phyloP scores from a whole-genome alignment of 306 rosid genomes.

The Castanea sativa region DNA sequence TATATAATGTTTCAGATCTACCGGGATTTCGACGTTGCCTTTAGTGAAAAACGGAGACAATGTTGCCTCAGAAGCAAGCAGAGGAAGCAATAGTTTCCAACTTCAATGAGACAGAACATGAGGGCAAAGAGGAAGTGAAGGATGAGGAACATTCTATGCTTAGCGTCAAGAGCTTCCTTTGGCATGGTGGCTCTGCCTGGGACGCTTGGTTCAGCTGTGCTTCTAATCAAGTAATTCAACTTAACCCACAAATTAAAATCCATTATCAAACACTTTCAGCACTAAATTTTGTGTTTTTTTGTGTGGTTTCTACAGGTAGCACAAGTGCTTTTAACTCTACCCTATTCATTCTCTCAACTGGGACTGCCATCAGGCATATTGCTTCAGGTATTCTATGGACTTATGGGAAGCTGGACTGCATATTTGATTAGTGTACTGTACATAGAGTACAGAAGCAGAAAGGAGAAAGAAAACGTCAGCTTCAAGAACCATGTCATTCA shows the following conservation, averaged over 20 bases:
- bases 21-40: conserved; percentile 29
- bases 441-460: conserved; percentile 73
- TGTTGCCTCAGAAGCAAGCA: conserved; percentile 79
- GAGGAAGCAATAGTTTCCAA: conserved; percentile 88
- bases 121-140: conserved; percentile 39
- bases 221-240: conserved; percentile 74
- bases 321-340: conserved; percentile 88
- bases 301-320: conserved; percentile 58
- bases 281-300: neutral
- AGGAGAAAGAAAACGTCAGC: conserved; percentile 86
- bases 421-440: conserved; percentile 92
- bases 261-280: too few relatives aligned
- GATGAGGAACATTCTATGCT: conserved; percentile 41
- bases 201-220: conserved; percentile 99
- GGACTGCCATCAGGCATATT: conserved; percentile 82
- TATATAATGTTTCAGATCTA: conserved; percentile 58
- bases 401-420: conserved; percentile 98
- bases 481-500: conserved; percentile 98
- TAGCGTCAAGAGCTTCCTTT: conserved; percentile 64
- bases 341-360: conserved; percentile 98
- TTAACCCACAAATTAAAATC: neutral
- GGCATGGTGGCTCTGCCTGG: conserved; percentile 99
- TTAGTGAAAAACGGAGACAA: conserved; percentile 41
- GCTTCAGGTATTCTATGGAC: conserved; percentile 79
- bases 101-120: conserved; percentile 56